These are phyloP conservation scores for Aureobasidium sp. DNA, from an alignment of 2,329 filamentous ascomycete genomes.

Conservation along the genomic window DNA sequence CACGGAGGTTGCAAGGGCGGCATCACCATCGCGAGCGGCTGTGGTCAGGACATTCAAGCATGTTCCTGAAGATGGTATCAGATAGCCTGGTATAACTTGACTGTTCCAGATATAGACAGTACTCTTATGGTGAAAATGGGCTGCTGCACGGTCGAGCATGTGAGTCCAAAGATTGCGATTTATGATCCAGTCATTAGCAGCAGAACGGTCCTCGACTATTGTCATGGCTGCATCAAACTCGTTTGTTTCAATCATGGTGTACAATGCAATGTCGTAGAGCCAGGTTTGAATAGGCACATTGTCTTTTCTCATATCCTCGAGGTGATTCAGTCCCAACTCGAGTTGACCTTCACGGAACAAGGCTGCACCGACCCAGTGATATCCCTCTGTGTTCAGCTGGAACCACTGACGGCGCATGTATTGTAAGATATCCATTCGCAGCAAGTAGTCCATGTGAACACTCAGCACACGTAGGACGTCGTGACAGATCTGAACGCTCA, in stretches of 20 bases:
- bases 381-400: constrained; percentile 64
- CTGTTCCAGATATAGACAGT: constrained; percentile 77
- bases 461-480: constrained; percentile 77
- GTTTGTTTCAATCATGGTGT: constrained; percentile 73
- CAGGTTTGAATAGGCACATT: constrained; percentile 68
- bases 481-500: constrained; percentile 75
- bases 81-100: constrained; percentile 63
- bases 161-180: constrained; percentile 71
- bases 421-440: constrained; percentile 75
- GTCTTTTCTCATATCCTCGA: constrained; percentile 72
- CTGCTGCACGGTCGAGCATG: constrained; percentile 79
- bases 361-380: constrained; percentile 75
- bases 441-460: constrained; percentile 86
- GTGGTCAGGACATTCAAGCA: constrained; percentile 76
- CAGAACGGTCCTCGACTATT: constrained; percentile 67
- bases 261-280: constrained; percentile 83
- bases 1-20: constrained; percentile 73
- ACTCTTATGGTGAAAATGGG: constrained; percentile 63
- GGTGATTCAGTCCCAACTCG: constrained; percentile 77
- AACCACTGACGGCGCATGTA: constrained; percentile 82
- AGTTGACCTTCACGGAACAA: constrained; percentile 84
- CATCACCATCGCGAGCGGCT: constrained; percentile 74
- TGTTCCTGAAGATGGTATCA: constrained; percentile 71
- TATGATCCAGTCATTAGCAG: constrained; percentile 46
- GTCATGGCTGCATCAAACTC: constrained; percentile 82